A percentile compares a stretch with the other conserved stretches of the same genome.
These are phyloP conservation scores for Lactarius hengduanensis DNA, from an alignment of 768 basidiomycete species.

Conservation along the genomic window DNA sequence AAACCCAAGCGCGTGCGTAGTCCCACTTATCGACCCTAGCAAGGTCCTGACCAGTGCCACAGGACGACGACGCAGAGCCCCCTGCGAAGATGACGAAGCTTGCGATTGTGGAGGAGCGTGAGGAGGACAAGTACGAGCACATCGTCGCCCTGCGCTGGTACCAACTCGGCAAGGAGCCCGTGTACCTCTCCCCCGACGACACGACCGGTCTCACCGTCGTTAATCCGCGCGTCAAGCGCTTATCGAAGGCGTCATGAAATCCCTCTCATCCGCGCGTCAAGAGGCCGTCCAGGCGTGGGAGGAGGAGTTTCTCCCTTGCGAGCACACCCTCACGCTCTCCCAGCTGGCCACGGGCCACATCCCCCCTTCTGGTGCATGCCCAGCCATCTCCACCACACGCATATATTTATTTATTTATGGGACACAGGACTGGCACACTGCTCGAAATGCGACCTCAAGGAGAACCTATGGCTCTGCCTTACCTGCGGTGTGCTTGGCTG, in stretches of 20 bases:
- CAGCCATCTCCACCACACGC: not conserved
- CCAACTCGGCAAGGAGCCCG: constrained; percentile 51
- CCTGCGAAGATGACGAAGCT: constrained; percentile 89
- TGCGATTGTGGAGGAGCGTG: constrained; percentile 81
- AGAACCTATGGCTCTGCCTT: constrained; percentile 95
- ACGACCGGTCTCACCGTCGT: constrained; percentile 43
- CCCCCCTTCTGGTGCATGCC: constrained; percentile 49
- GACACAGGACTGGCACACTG: constrained; percentile 58
- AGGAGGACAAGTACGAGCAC: constrained; percentile 85
- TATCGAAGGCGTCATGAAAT: constrained; percentile 67
- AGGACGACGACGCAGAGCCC: constrained; percentile 78
- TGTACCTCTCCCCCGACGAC: constrained; percentile 37
- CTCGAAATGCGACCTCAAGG: constrained; percentile 75
- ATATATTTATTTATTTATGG: not conserved
- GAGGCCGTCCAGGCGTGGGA: constrained; percentile 98
- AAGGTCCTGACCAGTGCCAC: not conserved
- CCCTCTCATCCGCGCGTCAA: constrained; percentile 86
- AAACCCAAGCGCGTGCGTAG: constrained; percentile 60
- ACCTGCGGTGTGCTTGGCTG: constrained; percentile 89
- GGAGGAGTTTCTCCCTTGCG: constrained; percentile 86
- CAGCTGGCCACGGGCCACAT: constrained; percentile 51
- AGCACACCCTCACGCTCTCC: constrained; percentile 64
- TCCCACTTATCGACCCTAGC: not conserved
- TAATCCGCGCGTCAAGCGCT: constrained; percentile 51
- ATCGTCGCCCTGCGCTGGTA: constrained; percentile 70